These are phyloP conservation scores for Ascochyta viciae-villosae DNA, from an alignment of 2,329 filamentous ascomycete genomes.

Conservation along the genomic window DNA sequence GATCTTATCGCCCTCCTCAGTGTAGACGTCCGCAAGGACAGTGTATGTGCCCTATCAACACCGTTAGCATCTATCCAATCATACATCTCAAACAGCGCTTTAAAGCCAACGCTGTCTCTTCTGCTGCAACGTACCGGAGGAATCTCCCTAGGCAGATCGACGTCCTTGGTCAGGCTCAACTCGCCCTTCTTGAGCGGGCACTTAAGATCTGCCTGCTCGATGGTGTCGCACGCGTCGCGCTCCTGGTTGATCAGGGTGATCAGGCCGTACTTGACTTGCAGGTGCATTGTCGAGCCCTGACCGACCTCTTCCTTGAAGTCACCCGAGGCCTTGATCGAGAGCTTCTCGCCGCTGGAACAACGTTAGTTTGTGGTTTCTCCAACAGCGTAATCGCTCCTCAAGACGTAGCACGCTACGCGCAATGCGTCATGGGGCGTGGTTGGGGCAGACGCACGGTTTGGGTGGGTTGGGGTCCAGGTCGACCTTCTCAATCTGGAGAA, in stretches of 20 bases:
- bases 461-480: slow-evolving; percentile 88
- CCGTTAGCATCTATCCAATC: not conserved
- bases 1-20: slow-evolving; percentile 73
- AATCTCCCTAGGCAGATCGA: slow-evolving; percentile 85
- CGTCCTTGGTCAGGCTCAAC: slow-evolving; percentile 76
- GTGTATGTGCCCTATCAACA: slow-evolving; percentile 79
- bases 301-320: slow-evolving; percentile 75
- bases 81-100: not conserved
- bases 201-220: slow-evolving; percentile 83
- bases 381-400: not conserved
- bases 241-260: slow-evolving; percentile 85
- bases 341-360: slow-evolving; percentile 70
- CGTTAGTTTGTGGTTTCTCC: not conserved
- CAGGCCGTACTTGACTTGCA: slow-evolving; percentile 92
- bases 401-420: not conserved
- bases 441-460: slow-evolving; percentile 68
- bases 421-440: not conserved
- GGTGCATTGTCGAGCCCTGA: slow-evolving; percentile 78
- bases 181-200: slow-evolving; percentile 87
- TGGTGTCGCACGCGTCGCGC: slow-evolving; percentile 87
- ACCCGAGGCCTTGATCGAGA: slow-evolving; percentile 81
- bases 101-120: not conserved
- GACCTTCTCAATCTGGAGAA: slow-evolving; percentile 78
- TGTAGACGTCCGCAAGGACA: slow-evolving; percentile 85
- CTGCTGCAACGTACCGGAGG: slow-evolving; percentile 75